Conservation (phyloP, 225 moss, liverwort and hornwort genomes). For the Neckera pumila region DNA sequence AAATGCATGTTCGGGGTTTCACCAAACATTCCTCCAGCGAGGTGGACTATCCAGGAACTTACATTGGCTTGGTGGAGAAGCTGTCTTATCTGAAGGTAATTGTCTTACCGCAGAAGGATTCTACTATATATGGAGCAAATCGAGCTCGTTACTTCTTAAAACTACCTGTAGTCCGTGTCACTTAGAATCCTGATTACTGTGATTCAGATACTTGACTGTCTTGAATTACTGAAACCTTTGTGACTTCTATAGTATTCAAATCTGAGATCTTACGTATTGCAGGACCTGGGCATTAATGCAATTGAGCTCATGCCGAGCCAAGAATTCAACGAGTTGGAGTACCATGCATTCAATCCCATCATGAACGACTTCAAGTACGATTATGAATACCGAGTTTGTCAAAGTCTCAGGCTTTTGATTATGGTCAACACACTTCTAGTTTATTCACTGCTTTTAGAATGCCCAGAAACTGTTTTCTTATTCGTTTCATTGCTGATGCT, state of each 20-base stretch:
- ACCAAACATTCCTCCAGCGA: constrained; percentile 64
- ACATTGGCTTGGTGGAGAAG: constrained; percentile 76
- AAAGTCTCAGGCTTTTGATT: not conserved
- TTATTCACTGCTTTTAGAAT: not conserved
- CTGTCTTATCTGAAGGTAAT: constrained; percentile 61
- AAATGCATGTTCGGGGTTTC: constrained; percentile 83
- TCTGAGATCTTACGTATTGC: constrained; percentile 1
- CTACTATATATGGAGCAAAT: not conserved
- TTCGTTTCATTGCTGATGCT: not conserved
- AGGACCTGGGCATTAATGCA: constrained; percentile 81
- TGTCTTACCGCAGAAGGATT: not conserved
- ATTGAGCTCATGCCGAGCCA: constrained; percentile 90
- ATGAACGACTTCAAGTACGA: constrained; percentile 79
- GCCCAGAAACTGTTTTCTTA: not conserved
- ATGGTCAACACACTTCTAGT: not conserved
- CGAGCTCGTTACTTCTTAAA: not conserved
- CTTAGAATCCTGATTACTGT: not conserved
- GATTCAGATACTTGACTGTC: not conserved
- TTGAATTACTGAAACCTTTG: not conserved
- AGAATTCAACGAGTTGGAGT: constrained; percentile 90
- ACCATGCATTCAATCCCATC: constrained; percentile 71
- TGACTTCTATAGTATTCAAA: not conserved
- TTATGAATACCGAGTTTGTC: not conserved
- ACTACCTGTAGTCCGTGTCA: not conserved
- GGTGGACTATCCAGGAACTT: constrained; percentile 72